phyloP scores from a whole-genome alignment of 2,329 filamentous ascomycete genomes.

The Verticillium nonalfalfae region DNA sequence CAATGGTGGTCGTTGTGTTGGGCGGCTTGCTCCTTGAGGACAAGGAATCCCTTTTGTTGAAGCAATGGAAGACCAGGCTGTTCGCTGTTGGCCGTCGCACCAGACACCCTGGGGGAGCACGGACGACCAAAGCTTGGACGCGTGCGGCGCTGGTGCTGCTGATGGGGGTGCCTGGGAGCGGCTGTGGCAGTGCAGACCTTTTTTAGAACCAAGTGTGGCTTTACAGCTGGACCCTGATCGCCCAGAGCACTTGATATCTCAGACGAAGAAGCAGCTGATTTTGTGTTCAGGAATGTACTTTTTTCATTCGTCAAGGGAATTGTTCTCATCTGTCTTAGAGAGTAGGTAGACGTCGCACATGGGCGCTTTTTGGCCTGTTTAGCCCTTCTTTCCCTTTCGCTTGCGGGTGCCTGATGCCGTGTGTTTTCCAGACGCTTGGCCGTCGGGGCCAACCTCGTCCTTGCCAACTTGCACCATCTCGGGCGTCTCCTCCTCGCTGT shows the following conservation, averaged over 20 bases:
- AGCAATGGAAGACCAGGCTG: neutral
- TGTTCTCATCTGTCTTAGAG: neutral
- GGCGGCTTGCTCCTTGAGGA: neutral
- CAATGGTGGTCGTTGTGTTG: neutral
- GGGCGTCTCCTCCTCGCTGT: neutral
- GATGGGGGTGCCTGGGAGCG: neutral
- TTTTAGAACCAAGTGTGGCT: neutral
- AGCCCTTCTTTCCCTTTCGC: slow-evolving; percentile 9
- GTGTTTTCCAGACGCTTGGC: slow-evolving; percentile 8
- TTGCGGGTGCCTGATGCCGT: slow-evolving; percentile 7
- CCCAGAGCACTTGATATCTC: neutral
- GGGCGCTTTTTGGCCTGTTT: neutral
- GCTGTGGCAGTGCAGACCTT: neutral
- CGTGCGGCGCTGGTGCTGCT: neutral
- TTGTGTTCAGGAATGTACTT: neutral
- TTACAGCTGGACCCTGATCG: neutral
- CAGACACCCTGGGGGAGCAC: neutral
- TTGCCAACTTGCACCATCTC: slow-evolving; percentile 5
- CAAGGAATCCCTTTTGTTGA: neutral
- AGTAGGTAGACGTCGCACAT: too few relatives aligned
- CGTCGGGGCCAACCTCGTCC: neutral
- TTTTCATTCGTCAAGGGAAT: neutral
- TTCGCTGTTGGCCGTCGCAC: neutral
- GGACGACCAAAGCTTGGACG: neutral
- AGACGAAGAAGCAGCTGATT: too few relatives aligned